These are phyloP conservation scores for Neurospora crassa DNA, from an alignment of 2,329 filamentous ascomycete genomes.

Conservation along the genomic window DNA sequence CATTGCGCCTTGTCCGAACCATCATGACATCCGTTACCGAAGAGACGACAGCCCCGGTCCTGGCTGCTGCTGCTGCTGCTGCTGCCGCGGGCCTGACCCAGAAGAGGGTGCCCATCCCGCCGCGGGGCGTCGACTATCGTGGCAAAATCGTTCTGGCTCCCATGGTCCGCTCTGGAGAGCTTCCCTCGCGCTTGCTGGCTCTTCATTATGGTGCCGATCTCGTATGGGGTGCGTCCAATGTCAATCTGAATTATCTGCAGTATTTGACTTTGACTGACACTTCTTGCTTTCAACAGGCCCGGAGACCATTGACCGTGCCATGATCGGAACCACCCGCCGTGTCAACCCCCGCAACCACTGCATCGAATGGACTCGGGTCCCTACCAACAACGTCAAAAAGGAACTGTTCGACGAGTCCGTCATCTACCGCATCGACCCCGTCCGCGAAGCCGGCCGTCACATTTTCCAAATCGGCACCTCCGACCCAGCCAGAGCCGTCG, in stretches of 20 bases:
- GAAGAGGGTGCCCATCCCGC: conserved; percentile 73
- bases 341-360: conserved; percentile 68
- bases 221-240: conserved; percentile 65
- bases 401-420: conserved; percentile 46
- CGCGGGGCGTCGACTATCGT: conserved; percentile 84
- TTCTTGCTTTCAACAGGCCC: conserved; percentile 46
- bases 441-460: conserved; percentile 61
- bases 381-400: conserved; percentile 56
- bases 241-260: neutral
- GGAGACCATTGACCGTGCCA: conserved; percentile 84
- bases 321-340: conserved; percentile 76
- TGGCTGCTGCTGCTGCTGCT: neutral
- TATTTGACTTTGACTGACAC: conserved; percentile 1
- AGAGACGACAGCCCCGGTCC: conserved; percentile 13
- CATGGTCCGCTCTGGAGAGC: conserved; percentile 96
- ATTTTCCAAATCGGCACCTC: conserved; percentile 92
- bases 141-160: conserved; percentile 91
- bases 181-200: conserved; percentile 79
- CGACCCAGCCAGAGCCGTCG: conserved; percentile 70
- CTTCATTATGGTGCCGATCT: conserved; percentile 94
- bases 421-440: conserved; percentile 77
- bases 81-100: neutral
- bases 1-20: conserved; percentile 28
- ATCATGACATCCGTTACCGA: conserved; percentile 45
- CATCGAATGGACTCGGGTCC: conserved; percentile 73